Conservation (phyloP, 352 stramenopile species). For the Pythium brachiatum region DNA sequence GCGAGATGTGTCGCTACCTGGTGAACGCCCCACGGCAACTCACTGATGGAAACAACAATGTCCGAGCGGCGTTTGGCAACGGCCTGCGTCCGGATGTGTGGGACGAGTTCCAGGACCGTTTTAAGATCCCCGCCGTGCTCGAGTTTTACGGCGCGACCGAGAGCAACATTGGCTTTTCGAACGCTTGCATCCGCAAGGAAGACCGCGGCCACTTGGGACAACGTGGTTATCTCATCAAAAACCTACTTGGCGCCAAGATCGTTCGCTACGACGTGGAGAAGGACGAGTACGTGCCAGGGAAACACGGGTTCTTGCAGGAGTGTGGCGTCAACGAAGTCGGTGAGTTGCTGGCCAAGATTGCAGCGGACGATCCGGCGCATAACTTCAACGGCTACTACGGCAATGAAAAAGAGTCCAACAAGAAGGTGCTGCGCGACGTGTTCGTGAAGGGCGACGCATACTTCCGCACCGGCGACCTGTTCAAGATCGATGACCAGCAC, state of each 20-base stretch:
- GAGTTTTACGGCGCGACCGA: conserved; percentile 94
- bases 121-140: conserved; percentile 79
- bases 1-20: conserved; percentile 89
- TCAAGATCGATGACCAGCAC: conserved; percentile 66
- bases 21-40: conserved; percentile 44
- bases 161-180: conserved; percentile 77
- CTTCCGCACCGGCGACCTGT: conserved; percentile 90
- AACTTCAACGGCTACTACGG: conserved; percentile 89
- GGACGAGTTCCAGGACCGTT: conserved; percentile 84
- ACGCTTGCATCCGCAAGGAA: conserved; percentile 53
- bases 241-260: conserved; percentile 60
- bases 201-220: conserved; percentile 72
- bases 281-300: conserved; percentile 59
- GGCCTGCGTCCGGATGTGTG: conserved; percentile 89
- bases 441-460: conserved; percentile 86
- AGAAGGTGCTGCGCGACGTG: conserved; percentile 83
- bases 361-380: conserved; percentile 43
- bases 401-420: conserved; percentile 67
- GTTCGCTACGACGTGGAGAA: conserved; percentile 77
- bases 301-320: conserved; percentile 45
- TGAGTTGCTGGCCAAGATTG: conserved; percentile 69
- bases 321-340: conserved; percentile 62
- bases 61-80: conserved; percentile 89
- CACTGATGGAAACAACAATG: conserved; percentile 61
- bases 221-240: conserved; percentile 51